Evolutionary conservation across 2,329 filamentous ascomycete species (phyloP), one percentile per base, ranked within the genome.

Genomic region (Aspergillus versicolor): DNA sequence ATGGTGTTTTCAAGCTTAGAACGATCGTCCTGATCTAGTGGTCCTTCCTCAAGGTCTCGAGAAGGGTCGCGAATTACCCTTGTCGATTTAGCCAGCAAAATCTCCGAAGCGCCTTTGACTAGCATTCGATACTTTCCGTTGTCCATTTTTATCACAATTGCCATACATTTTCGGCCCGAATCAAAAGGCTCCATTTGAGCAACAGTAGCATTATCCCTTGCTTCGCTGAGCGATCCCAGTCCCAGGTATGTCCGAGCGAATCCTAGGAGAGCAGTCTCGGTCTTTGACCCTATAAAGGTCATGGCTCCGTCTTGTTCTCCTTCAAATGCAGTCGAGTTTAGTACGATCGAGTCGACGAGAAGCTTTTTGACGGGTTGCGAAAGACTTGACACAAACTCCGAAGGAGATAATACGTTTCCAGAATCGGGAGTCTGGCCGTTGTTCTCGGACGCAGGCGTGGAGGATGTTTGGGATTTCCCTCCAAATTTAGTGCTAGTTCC

Each of bases 261-360:
- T 22, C 80, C 78, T n/a, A 92, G 79, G 12, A 92, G 78, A 21
- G 89, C 88, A 4, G 88, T 90, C 69, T 92, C 89, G 0, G 89
- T 92, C 74, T 91, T 91, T 5, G 88, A 91, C 30, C 89, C 89
- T 60, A 91, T 81, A 63, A 90, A 92, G 0, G 81, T 77, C 37
- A 71, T 74, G 17, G 80, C 77, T 32, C 86, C 86, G 42, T 86
- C 81, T 43, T 84, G 80, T 43, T 87, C 84, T 5, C 82, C 81
- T 67, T 89, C 85, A 62, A 90, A 90, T 1, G 87, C 86, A 0
- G 87, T 88, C 0, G 87, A 89, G 67, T 89, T 90, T 63, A 88
- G 75, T 11, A 83, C 80, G 59, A 89, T 86, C 3, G 86, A 88
- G 54, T 89, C 81, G 46, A 83, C 79, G 57, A 89, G 74, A 11